Evolutionary conservation across 495 filamentous ascomycete genomes (phyloP), one percentile per base, ranked within the genome.

Genomic region (Aspergillus olivimuriae): DNA sequence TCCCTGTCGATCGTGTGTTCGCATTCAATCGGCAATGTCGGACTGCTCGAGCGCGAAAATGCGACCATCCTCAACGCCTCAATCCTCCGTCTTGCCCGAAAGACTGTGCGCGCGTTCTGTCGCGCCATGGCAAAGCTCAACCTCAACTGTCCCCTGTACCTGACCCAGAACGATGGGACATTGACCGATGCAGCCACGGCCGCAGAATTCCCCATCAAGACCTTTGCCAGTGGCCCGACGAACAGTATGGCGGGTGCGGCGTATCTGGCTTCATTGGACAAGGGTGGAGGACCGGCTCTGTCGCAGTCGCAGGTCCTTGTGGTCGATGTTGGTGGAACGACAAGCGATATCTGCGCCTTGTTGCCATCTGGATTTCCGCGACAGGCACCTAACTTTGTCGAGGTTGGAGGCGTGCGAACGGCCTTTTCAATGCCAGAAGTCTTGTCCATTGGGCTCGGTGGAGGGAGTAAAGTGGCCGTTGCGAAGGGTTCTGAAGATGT

Each of bases 341-440:
- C 76, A 9, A 77, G 71, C 4, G 76, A 80, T 51, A 65, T 77
- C 4, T 70, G 73, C 24, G 65, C 70, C 7, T 50, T 80, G 19
- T 60, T 78, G 2, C 66, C 72, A 10, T 73, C 65, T 36, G 75
- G 76, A 2, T 76, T 76, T 39, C 75, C 76, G 5, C 62, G 74
- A 15, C 73, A 77, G 47, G 72, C 75, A 26, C 65, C 76, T n/a
- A 51, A 50, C 23, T 60, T 50, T 18, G 53, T 60, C 4, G 62
- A 49, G 33, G 58, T 78, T 15, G 72, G 61, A 1, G 74, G 75
- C 2, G 68, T 80, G 21, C 57, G 73, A 23, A 74, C 71, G 48
- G 72, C 72, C 12, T 78, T 73, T 44, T 70, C 69, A 0, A 75
- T 75, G 45, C 76, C 76, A 10, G 70, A 78, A 44, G 68, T 80